Evolutionary conservation across 805 yeast species (phyloP).

Genomic region (Isabelozyma heimii): DNA sequence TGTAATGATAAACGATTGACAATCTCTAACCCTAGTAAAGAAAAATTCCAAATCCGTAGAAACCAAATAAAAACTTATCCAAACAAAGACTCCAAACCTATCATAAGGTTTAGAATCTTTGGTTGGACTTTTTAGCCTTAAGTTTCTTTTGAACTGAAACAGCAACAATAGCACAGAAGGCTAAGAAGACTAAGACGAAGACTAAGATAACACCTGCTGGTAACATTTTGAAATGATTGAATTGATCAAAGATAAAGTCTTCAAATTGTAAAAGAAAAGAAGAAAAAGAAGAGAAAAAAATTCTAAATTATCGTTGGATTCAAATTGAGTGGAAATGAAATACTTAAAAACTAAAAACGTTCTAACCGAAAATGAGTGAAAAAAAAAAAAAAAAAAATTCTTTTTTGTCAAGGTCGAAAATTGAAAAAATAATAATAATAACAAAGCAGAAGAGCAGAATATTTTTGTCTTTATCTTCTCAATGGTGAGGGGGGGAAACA

Average conservation of each 20-base stretch:
- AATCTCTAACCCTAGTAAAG: background rate
- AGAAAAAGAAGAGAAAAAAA: conserved; percentile 2
- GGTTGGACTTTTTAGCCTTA: conserved; percentile 42
- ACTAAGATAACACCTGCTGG: conserved; percentile 77
- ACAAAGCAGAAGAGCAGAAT: background rate
- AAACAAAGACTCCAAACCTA: background rate
- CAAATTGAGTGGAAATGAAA: background rate
- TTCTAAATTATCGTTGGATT: background rate
- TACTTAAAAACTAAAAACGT: background rate
- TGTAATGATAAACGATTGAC: background rate
- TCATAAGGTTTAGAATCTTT: conserved; percentile 30
- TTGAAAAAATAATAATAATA: background rate
- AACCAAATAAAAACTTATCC: background rate
- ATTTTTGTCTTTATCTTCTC: background rate
- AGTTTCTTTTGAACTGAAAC: conserved; percentile 38
- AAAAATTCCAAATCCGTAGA: background rate
- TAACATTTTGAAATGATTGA: conserved; percentile 42
- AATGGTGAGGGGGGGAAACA: too few species aligned
- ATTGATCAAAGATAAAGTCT: conserved; percentile 1
- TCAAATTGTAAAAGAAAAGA: conserved; percentile 2
- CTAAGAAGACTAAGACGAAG: conserved; percentile 55
- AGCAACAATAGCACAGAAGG: conserved; percentile 33
- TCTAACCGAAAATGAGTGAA: background rate
- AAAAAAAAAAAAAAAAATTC: background rate
- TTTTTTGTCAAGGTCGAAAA: background rate